phyloP scores from a whole-genome alignment of 495 filamentous ascomycete species.

The Cetradonia linearis region DNA sequence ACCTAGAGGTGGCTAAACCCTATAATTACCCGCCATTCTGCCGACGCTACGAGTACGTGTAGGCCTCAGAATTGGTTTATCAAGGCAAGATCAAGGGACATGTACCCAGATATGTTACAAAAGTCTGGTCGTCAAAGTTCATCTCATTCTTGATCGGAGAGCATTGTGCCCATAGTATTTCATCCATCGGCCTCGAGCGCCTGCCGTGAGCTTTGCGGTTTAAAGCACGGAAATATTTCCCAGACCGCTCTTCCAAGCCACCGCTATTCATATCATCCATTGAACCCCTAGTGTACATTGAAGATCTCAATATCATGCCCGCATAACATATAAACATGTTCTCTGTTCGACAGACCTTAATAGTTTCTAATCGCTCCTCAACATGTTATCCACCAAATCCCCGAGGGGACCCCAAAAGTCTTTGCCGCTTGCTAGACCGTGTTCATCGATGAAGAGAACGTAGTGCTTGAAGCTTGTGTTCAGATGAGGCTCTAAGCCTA shows the following conservation, averaged over 20 bases:
- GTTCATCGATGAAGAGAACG: constrained; percentile 92
- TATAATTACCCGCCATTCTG: not conserved
- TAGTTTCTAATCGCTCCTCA: constrained; percentile 67
- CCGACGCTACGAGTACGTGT: not conserved
- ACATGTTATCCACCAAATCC: constrained; percentile 93
- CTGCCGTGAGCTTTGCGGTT: not conserved
- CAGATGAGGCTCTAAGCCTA: constrained; percentile 91
- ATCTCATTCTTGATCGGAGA: not conserved
- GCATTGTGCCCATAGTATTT: not conserved
- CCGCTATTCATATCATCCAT: not conserved
- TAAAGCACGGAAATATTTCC: not conserved
- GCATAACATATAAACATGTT: not conserved
- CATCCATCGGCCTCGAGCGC: not conserved
- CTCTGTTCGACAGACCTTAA: not conserved
- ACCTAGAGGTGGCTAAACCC: not conserved
- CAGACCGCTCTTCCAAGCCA: not conserved
- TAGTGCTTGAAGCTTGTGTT: constrained; percentile 99
- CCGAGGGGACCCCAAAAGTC: constrained; percentile 97
- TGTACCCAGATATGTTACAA: not conserved
- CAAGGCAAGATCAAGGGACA: not conserved
- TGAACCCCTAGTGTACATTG: constrained; percentile 1
- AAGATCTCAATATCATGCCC: constrained; percentile 1
- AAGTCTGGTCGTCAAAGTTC: not conserved
- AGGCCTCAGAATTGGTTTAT: not conserved
- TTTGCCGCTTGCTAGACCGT: constrained; percentile 77